phyloP scores from a whole-genome alignment of 2,329 filamentous ascomycete species.

The Cercospora zeae-maydis region DNA sequence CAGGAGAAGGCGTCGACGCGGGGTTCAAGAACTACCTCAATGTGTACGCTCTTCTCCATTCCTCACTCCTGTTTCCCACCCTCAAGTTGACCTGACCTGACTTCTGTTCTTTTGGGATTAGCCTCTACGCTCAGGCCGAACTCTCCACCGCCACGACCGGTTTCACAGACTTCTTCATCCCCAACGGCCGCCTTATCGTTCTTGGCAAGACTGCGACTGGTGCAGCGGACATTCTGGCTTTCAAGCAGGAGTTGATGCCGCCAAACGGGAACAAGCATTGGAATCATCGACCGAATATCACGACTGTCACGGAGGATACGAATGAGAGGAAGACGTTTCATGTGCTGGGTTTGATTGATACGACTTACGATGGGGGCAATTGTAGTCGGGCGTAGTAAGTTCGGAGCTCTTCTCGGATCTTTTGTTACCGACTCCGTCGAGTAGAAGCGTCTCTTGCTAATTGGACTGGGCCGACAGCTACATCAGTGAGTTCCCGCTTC shows the following conservation, averaged over 20 bases:
- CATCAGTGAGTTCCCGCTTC: slow-evolving; percentile 12
- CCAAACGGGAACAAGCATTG: slow-evolving; percentile 16
- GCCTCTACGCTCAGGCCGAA: slow-evolving; percentile 16
- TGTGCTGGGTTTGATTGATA: slow-evolving; percentile 14
- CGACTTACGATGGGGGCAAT: slow-evolving; percentile 18
- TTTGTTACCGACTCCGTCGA: not conserved
- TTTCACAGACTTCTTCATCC: slow-evolving; percentile 19
- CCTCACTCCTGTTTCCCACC: too few species aligned
- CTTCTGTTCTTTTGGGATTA: not conserved
- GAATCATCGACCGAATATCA: slow-evolving; percentile 17
- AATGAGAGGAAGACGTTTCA: slow-evolving; percentile 11
- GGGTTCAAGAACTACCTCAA: slow-evolving; percentile 12
- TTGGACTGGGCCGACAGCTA: slow-evolving; percentile 2
- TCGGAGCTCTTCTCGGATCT: not conserved
- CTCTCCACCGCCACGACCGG: slow-evolving; percentile 10
- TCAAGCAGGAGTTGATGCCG: slow-evolving; percentile 16
- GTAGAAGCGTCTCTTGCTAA: not conserved
- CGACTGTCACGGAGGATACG: slow-evolving; percentile 11
- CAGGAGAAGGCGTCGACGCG: slow-evolving; percentile 11
- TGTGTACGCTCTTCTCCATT: not conserved
- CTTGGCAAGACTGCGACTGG: slow-evolving; percentile 8
- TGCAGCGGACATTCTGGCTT: slow-evolving; percentile 11
- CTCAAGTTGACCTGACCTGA: not conserved
- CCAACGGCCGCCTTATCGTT: slow-evolving; percentile 17
- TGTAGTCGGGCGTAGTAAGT: slow-evolving; percentile 18